A percentile compares a stretch with the other conserved stretches of the same genome.
Evolutionary conservation across 345 rosid genomes (phyloP).

Genomic region (Tarenaya hassleriana): DNA sequence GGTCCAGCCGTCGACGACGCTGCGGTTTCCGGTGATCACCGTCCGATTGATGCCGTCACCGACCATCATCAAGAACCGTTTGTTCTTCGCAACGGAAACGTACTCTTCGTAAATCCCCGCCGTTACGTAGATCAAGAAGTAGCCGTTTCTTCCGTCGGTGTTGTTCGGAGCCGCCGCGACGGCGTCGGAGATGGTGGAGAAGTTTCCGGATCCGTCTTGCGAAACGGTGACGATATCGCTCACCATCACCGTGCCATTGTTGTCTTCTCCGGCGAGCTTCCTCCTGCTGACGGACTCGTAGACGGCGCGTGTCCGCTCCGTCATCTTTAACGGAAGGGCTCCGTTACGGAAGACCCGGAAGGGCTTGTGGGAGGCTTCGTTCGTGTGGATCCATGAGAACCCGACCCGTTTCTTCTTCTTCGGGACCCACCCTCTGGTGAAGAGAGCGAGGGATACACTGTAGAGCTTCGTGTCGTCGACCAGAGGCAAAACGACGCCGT

Average conservation of each 20-base stretch:
- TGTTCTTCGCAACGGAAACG: constrained; percentile 60
- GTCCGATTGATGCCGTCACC: constrained; percentile 90
- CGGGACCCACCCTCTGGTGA: constrained; percentile 72
- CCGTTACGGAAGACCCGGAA: constrained; percentile 31
- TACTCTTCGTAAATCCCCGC: constrained; percentile 85
- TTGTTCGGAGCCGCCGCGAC: constrained; percentile 70
- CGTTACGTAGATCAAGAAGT: constrained; percentile 59
- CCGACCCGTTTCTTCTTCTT: constrained; percentile 38
- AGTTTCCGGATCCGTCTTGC: constrained; percentile 63
- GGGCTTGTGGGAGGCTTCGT: constrained; percentile 17
- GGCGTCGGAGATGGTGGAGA: constrained; percentile 59
- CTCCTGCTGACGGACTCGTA: constrained; percentile 33
- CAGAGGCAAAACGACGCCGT: constrained; percentile 44
- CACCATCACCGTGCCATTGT: constrained; percentile 30
- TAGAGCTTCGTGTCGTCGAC: constrained; percentile 71
- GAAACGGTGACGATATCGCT: constrained; percentile 57
- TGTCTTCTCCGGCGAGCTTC: constrained; percentile 26
- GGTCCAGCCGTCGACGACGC: constrained; percentile 83
- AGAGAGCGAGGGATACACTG: constrained; percentile 66
- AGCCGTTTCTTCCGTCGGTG: constrained; percentile 44
- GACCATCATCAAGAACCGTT: constrained; percentile 69
- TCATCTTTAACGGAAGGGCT: constrained; percentile 53
- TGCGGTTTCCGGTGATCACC: constrained; percentile 74
- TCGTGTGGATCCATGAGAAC: constrained; percentile 29
- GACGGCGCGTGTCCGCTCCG: constrained; percentile 37